Percentiles rank a stretch among this genome's conserved stretches.
phyloP scores from a whole-genome alignment of 495 filamentous ascomycete species.

The Lasiosphaeriaceae sp. region DNA sequence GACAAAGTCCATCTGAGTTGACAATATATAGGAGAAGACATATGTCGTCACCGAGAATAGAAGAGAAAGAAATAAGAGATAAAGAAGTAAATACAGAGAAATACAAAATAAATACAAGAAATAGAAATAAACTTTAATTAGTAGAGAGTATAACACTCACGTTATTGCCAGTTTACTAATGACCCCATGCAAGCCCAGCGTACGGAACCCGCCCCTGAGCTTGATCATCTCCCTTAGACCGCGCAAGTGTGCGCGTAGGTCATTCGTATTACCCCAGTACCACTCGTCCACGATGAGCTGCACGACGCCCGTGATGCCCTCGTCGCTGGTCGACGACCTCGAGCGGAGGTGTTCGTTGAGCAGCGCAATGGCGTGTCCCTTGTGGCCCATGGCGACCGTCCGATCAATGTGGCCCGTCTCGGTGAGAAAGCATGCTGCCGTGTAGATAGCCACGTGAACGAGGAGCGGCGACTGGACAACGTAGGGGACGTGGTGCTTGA shows the following conservation, averaged over 20 bases:
- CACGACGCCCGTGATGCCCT: constrained; percentile 32
- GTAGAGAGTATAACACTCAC: constrained; percentile 18
- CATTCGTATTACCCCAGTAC: constrained; percentile 33
- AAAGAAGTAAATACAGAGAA: too few species aligned
- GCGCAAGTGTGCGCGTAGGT: constrained; percentile 28
- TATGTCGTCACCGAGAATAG: too few species aligned
- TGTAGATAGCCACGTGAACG: constrained; percentile 32
- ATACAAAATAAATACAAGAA: too few species aligned
- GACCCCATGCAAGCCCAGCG: constrained; percentile 32
- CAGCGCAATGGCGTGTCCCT: constrained; percentile 29
- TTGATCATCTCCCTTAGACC: constrained; percentile 35
- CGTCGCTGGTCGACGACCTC: constrained; percentile 28
- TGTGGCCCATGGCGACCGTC: constrained; percentile 32
- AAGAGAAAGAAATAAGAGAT: too few species aligned
- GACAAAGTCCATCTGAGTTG: background rate
- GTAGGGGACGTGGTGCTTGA: constrained; percentile 34
- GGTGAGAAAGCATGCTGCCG: constrained; percentile 36
- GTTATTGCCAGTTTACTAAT: constrained; percentile 37
- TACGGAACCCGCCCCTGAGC: constrained; percentile 31
- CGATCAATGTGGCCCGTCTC: constrained; percentile 34
- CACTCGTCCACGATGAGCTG: constrained; percentile 37
- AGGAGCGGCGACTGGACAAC: constrained; percentile 31
- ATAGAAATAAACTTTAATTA: background rate
- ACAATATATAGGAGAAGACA: too few species aligned
- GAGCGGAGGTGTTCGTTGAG: constrained; percentile 35